Percentiles rank a stretch among this genome's conserved stretches.
These are phyloP conservation scores for Pulveroboletus sp. DNA, from an alignment of 768 basidiomycete species.

Conservation along the genomic window DNA sequence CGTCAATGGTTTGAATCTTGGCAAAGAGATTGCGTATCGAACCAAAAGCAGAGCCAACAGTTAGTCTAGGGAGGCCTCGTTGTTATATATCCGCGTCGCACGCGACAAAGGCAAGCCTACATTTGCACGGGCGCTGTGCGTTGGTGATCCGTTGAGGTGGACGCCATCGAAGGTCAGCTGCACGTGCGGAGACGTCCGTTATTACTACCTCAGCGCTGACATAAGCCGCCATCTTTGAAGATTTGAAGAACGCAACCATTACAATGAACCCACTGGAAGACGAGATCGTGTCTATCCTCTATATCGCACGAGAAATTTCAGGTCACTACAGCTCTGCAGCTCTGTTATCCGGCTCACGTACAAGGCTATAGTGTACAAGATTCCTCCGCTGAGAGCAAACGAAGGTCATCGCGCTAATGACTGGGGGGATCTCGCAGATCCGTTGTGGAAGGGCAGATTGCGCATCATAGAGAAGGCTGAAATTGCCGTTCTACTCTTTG, in stretches of 20 bases:
- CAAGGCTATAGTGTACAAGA: constrained; percentile 69
- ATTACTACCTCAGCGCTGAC: constrained; percentile 14
- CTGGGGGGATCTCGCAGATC: constrained; percentile 82
- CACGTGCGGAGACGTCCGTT: too few relatives aligned
- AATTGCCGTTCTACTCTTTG: constrained; percentile 68
- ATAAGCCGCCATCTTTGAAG: constrained; percentile 14
- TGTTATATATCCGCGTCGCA: constrained; percentile 1
- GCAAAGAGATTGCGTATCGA: constrained; percentile 68
- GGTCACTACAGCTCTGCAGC: constrained; percentile 43
- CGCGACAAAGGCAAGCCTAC: constrained; percentile 15
- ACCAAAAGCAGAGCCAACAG: constrained; percentile 77
- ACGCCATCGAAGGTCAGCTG: constrained; percentile 17
- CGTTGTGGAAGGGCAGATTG: constrained; percentile 90
- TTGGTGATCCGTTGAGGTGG: constrained; percentile 11
- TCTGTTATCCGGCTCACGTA: constrained; percentile 18
- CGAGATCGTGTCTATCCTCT: constrained; percentile 86
- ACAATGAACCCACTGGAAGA: constrained; percentile 62
- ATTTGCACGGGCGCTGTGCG: constrained; percentile 26
- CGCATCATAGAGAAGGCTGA: constrained; percentile 76
- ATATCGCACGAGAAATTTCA: constrained; percentile 87
- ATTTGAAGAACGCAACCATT: too few relatives aligned
- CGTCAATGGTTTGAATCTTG: constrained; percentile 80
- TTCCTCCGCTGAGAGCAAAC: constrained; percentile 79
- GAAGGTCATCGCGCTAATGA: constrained; percentile 90
- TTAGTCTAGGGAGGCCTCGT: constrained; percentile 41